Percentiles rank a stretch among this genome's conserved stretches.
Conservation (phyloP, 83 land plant genomes). For the Picea abies region DNA sequence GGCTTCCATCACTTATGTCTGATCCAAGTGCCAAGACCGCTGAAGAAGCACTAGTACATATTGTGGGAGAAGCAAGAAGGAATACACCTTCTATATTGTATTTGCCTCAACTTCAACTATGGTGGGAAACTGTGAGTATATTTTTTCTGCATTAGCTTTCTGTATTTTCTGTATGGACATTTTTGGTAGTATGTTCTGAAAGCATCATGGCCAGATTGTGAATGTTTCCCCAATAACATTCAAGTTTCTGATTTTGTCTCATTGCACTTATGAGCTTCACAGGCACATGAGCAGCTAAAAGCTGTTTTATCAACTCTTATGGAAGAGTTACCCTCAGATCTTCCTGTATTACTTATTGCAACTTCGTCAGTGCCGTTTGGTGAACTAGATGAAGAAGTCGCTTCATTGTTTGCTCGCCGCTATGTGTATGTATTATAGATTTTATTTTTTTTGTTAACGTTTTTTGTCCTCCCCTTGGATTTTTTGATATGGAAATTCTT, state of each 20-base stretch:
- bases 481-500: not conserved
- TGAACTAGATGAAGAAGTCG: constrained; percentile 49
- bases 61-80: constrained; percentile 96
- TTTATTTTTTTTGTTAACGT: not conserved
- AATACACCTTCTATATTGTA: constrained; percentile 87
- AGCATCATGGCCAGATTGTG: not conserved
- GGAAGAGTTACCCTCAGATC: constrained; percentile 88
- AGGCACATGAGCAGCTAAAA: constrained; percentile 94
- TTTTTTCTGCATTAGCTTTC: not conserved
- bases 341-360: constrained; percentile 86
- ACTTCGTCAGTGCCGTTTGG: constrained; percentile 50
- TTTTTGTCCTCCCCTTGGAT: not conserved
- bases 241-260: constrained; percentile 13
- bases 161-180: not conserved
- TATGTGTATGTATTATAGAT: constrained; percentile 45
- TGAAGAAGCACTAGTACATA: constrained; percentile 96
- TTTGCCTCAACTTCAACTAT: constrained; percentile 88
- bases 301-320: constrained; percentile 84
- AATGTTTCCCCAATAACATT: not conserved
- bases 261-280: constrained; percentile 16
- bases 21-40: constrained; percentile 97
- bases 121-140: constrained; percentile 98
- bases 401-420: constrained; percentile 44
- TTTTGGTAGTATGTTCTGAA: not conserved
- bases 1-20: constrained; percentile 90